Evolutionary conservation across 768 basidiomycete species (phyloP), one percentile per base, ranked within the genome.

Genomic region (Mycena galericulata): DNA sequence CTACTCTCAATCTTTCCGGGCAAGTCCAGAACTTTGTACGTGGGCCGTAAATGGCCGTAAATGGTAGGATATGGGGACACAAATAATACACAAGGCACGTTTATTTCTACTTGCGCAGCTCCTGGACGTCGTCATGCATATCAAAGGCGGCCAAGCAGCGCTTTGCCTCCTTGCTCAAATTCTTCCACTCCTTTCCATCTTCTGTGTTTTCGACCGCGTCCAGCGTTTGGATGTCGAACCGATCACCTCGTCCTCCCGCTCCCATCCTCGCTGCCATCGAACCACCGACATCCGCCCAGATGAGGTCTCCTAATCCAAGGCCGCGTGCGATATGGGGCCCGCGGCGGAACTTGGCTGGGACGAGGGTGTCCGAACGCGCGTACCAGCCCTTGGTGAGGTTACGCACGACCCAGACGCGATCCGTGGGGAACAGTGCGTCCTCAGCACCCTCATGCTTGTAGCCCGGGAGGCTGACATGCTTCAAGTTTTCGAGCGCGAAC

Each of bases 251-350:
- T 20, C 60, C 18, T 26, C 27, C 26, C 24, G 14, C 17, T 4
- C 38, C 22, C 38, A 18, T 26, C 10, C 6, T 27, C 14, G 32
- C 34, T 1, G 4, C 2, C 46, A 47, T 36, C 22, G 43, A 27
- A 14, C 63, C 63, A 3, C 63, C 63, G 34, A 65, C 47, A n/a
- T 65, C 41, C 41, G 30, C 41, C 53, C 53, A 65, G 8, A 63
- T 46, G 26, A 54, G 15, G n/a, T 63, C 40, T 2, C 62, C 30
- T 32, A 56, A 27, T 22, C 53, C 53, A 4, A 24, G 9, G 32
- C 60, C 49, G 4, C 17, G 17, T 18, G 45, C 12, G 30, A 36
- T 32, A n/a, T n/a, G 43, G 14, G 63, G 63, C 1, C 54, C 63
- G 15, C 54, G 40, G 22, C 29, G 40, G 36, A 56, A 14, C 46